These are phyloP conservation scores for Ilex aquifolium DNA, from an alignment of 257 asterid species.

Conservation along the genomic window DNA sequence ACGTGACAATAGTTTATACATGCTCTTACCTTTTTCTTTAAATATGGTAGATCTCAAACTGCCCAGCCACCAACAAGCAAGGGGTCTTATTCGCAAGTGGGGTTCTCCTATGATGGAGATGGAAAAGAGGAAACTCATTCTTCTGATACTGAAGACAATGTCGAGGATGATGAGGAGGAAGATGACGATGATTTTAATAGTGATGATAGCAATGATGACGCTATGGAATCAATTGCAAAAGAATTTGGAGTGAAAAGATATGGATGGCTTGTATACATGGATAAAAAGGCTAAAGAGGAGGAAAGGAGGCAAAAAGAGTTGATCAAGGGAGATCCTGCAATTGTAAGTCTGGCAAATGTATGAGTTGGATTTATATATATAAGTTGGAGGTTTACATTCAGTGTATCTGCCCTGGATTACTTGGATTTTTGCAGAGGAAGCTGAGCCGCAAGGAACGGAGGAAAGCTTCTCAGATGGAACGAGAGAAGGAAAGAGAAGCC, in stretches of 20 bases:
- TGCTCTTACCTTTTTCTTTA: conserved; percentile 14
- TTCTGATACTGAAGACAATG: conserved; percentile 72
- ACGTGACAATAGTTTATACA: too few species aligned
- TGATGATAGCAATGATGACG: conserved; percentile 91
- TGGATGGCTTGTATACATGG: conserved; percentile 98
- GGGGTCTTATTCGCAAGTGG: conserved; percentile 96
- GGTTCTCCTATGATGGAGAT: conserved; percentile 88
- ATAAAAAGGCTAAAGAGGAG: conserved; percentile 96
- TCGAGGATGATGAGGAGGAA: conserved; percentile 72
- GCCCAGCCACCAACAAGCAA: conserved; percentile 64
- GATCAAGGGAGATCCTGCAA: conserved; percentile 94
- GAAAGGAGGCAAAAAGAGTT: conserved; percentile 90
- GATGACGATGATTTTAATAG: conserved; percentile 88
- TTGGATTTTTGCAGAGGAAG: conserved; percentile 57
- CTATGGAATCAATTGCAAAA: conserved; percentile 92
- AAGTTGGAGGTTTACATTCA: neutral
- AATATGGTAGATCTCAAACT: conserved; percentile 42
- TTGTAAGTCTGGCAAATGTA: conserved; percentile 46
- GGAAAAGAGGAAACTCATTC: conserved; percentile 54
- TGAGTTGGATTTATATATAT: conserved; percentile 2
- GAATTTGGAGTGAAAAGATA: conserved; percentile 94
- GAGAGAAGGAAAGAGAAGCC: conserved; percentile 91
- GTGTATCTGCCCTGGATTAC: conserved; percentile 7
- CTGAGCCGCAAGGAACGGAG: conserved; percentile 95
- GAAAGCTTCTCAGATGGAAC: conserved; percentile 84